phyloP scores from a whole-genome alignment of 1,139 yeast species.

The Hanseniaspora gamundiae region DNA sequence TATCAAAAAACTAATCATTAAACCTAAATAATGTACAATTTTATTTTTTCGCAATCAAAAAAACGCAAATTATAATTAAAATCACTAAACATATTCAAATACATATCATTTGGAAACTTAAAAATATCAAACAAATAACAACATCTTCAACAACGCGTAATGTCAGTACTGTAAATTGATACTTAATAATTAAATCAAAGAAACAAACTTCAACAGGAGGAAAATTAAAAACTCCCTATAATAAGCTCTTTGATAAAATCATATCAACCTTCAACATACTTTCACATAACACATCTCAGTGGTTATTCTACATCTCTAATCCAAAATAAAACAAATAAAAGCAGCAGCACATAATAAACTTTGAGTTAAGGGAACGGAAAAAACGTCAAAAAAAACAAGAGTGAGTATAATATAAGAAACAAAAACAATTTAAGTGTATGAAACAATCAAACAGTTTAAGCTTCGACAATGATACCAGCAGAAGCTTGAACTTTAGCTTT shows the following conservation, averaged over 20 bases:
- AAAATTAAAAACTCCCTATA: constrained; percentile 1
- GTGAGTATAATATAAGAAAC: background rate
- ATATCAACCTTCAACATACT: constrained; percentile 2
- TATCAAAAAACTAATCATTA: background rate
- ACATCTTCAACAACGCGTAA: background rate
- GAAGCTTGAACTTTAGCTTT: constrained; percentile 38
- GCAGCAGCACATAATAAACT: background rate
- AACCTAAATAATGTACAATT: constrained; percentile 2
- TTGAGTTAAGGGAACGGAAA: background rate
- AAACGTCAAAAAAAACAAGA: background rate
- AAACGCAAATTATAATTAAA: background rate
- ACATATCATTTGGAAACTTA: background rate
- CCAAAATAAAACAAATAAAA: background rate
- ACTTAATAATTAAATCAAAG: background rate
- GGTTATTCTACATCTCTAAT: background rate
- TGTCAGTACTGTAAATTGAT: constrained; percentile 1
- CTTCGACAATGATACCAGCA: constrained; percentile 16
- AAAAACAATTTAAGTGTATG: background rate
- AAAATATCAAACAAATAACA: background rate
- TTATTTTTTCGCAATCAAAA: background rate
- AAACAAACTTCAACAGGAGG: background rate
- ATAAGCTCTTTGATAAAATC: background rate
- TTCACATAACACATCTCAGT: constrained; percentile 1
- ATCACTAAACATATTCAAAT: background rate
- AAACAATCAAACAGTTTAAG: constrained; percentile 1